Conservation (phyloP, 306 rosid species). For the Prunus mira region DNA sequence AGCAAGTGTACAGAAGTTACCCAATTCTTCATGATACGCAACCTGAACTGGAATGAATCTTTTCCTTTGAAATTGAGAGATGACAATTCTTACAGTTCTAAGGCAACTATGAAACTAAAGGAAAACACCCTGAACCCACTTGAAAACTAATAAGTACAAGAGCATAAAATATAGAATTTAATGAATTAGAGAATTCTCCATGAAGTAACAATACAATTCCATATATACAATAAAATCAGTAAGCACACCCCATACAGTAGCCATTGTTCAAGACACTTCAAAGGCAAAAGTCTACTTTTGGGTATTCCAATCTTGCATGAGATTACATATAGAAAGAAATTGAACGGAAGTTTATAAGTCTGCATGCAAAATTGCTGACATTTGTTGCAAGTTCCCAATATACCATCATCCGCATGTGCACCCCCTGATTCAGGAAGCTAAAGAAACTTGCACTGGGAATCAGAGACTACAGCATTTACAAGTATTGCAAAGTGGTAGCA, state of each 20-base stretch:
- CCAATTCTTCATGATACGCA: neutral
- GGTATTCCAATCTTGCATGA: neutral
- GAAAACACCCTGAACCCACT: neutral
- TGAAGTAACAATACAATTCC: neutral
- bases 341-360: neutral
- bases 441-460: neutral
- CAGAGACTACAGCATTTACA: neutral
- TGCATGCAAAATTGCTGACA: neutral
- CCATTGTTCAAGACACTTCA: neutral
- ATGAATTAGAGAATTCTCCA: neutral
- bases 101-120: constrained; percentile 8
- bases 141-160: neutral
- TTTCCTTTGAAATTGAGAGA: constrained; percentile 4
- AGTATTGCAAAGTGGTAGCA: neutral
- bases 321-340: neutral
- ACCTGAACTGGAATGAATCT: neutral
- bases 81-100: constrained; percentile 9
- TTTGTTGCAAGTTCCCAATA: neutral
- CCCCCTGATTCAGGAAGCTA: neutral
- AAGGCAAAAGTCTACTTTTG: neutral
- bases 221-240: neutral
- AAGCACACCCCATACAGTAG: neutral
- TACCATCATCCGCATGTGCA: neutral
- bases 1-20: neutral
- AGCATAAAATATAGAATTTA: neutral